phyloP scores from a whole-genome alignment of 176 grass and related monocot genomes.

The Carex pumila region DNA sequence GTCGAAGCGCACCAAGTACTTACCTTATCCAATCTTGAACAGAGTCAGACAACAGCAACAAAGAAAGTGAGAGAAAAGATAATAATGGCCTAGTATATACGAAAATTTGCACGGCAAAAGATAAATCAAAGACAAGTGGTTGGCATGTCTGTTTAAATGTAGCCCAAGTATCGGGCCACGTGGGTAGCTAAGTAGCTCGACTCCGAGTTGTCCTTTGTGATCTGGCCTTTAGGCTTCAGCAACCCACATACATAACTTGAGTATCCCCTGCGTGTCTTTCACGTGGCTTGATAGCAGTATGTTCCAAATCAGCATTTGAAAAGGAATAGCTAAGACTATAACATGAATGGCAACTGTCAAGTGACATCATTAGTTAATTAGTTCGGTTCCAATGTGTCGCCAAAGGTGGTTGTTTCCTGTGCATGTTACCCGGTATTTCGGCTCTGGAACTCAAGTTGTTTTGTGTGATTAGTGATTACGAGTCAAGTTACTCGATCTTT shows the following conservation, averaged over 20 bases:
- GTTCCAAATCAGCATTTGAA: neutral
- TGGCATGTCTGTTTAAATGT: neutral
- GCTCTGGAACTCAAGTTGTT: neutral
- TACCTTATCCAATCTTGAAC: neutral
- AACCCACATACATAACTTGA: neutral
- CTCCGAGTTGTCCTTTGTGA: too few species aligned
- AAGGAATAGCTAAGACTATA: neutral
- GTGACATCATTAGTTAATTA: neutral
- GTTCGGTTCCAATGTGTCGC: neutral
- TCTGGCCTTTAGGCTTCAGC: too few species aligned
- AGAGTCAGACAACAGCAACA: neutral
- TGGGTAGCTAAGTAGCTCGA: neutral
- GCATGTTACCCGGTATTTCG: neutral
- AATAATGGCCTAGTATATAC: neutral
- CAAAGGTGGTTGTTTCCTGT: neutral
- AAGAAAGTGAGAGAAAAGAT: neutral
- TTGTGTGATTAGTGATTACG: neutral
- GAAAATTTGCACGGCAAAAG: neutral
- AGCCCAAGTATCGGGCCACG: conserved; percentile 1
- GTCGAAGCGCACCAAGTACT: neutral
- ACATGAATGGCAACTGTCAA: neutral
- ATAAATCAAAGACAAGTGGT: neutral
- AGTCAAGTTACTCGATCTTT: too few species aligned
- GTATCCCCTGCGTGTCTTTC: neutral
- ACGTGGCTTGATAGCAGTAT: neutral